Percentiles rank a stretch among this genome's conserved stretches.
Conservation (phyloP, 2,329 filamentous ascomycete species). For the Westerdykella ornata region DNA sequence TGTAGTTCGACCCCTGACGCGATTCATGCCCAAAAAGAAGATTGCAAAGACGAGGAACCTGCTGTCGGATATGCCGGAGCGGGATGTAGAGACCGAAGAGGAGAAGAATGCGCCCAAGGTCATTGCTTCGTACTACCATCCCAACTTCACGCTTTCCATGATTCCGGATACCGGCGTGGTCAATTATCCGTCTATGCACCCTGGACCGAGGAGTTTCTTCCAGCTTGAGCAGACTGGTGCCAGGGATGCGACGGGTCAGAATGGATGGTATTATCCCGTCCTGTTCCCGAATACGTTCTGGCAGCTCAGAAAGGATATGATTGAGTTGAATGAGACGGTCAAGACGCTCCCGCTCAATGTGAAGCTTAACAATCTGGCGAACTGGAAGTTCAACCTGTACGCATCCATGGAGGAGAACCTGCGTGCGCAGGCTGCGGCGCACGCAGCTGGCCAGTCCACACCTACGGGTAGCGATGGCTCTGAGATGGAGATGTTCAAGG, state of each 20-base stretch:
- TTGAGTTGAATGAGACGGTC: slow-evolving; percentile 81
- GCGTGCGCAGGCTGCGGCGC: slow-evolving; percentile 73
- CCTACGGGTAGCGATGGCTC: slow-evolving; percentile 79
- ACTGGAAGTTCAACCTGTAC: slow-evolving; percentile 87
- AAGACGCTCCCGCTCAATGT: slow-evolving; percentile 74
- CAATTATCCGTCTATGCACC: slow-evolving; percentile 60
- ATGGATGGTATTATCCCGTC: slow-evolving; percentile 90
- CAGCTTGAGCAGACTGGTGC: slow-evolving; percentile 73
- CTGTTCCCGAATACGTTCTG: slow-evolving; percentile 95
- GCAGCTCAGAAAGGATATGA: slow-evolving; percentile 91
- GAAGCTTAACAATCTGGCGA: slow-evolving; percentile 68
- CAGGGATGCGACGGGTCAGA: slow-evolving; percentile 74
- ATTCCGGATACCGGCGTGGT: slow-evolving; percentile 72
- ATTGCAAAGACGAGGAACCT: slow-evolving; percentile 79
- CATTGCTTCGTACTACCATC: slow-evolving; percentile 84
- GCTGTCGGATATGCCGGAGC: slow-evolving; percentile 49
- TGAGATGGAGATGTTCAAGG: slow-evolving; percentile 96
- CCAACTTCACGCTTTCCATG: slow-evolving; percentile 85
- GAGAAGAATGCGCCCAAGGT: slow-evolving; percentile 56
- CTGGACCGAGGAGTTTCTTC: slow-evolving; percentile 69
- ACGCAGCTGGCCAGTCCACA: slow-evolving; percentile 62
- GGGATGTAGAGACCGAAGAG: slow-evolving; percentile 46
- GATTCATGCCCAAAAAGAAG: slow-evolving; percentile 90
- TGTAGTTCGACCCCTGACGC: slow-evolving; percentile 77
- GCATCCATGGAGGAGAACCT: slow-evolving; percentile 80